Evolutionary conservation across 73 alveolate species (phyloP), one percentile per base, ranked within the genome.

Genomic region (Paramecium pentaurelia): DNA sequence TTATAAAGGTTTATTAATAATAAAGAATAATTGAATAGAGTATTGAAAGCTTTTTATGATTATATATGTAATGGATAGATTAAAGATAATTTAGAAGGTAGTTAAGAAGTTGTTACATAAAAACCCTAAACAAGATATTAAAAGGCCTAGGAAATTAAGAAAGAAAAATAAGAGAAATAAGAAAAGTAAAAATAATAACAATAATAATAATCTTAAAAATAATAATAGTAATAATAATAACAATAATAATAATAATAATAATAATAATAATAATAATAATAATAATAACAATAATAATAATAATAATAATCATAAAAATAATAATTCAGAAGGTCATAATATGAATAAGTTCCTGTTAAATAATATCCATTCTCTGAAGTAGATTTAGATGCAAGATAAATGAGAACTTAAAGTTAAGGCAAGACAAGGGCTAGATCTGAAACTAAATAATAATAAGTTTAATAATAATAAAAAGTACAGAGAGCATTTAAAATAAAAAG

Each of bases 1-100:
- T 36, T 73, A 16, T 30, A 10, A 9, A 73, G 87, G 28, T 37
- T 37, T 18, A 73, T 73, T 10, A 73, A 73, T n/a, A 89, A 71
- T 28, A 89, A 89, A 51, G 94, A 89, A 51, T 71, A 89, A 71
- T 28, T 89, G 25, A 47, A 54, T 22, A 89, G 94, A 45, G 84
- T 54, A 25, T 37, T 89, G 44, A 89, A 89, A 30, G 86, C 92
- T 71, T 73, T 89, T 44, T 89, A 83, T 77, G 77, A 71, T 1
- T 89, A 45, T 51, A 36, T 89, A 25, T 60, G 54, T 14, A 45
- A 77, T 27, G 92, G 92, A 4, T 47, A 45, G 14, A 89, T 71
- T 27, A 89, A 71, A 25, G 94, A 89, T 71, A 71, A 34, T 8
- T 37, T 83, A 34, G 94, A 89, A 34, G 84, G 84, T 6, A 64